Conservation (phyloP, 106 monocot genomes). For the Apostasia shenzhenica region DNA sequence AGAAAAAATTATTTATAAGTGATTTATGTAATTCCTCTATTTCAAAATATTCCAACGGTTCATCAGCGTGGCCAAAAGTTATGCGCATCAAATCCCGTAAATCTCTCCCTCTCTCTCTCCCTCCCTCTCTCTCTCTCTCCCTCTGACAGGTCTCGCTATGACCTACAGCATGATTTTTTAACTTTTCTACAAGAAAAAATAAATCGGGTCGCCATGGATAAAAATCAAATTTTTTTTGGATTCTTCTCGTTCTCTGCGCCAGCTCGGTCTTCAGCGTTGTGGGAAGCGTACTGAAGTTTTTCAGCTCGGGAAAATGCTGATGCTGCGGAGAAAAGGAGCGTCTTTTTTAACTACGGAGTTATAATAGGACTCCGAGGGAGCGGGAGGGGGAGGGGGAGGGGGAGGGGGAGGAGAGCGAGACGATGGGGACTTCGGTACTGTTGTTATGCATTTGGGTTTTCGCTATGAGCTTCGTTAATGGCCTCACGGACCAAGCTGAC, state of each 20-base stretch:
- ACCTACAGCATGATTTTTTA: background rate
- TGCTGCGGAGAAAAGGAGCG: background rate
- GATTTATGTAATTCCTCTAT: no score
- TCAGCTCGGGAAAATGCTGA: background rate
- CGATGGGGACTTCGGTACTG: background rate
- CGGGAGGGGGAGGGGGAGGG: background rate
- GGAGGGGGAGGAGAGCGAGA: background rate
- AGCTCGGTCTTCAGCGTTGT: background rate
- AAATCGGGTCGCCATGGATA: background rate
- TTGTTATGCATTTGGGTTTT: background rate
- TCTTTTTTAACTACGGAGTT: background rate
- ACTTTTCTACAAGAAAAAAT: background rate
- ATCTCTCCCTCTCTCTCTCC: no score
- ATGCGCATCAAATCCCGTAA: no score
- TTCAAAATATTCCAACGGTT: no score
- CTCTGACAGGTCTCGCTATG: background rate
- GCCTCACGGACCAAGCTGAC: constrained; percentile 5
- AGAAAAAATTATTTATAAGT: no score
- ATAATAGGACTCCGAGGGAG: background rate
- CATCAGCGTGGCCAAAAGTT: no score
- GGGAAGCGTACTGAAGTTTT: background rate
- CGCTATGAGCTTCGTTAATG: background rate
- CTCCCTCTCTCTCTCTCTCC: background rate
- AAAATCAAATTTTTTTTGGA: background rate
- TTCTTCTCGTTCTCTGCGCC: background rate